phyloP scores from a whole-genome alignment of 2,329 filamentous ascomycete genomes.

The Aureobasidium sp. region DNA sequence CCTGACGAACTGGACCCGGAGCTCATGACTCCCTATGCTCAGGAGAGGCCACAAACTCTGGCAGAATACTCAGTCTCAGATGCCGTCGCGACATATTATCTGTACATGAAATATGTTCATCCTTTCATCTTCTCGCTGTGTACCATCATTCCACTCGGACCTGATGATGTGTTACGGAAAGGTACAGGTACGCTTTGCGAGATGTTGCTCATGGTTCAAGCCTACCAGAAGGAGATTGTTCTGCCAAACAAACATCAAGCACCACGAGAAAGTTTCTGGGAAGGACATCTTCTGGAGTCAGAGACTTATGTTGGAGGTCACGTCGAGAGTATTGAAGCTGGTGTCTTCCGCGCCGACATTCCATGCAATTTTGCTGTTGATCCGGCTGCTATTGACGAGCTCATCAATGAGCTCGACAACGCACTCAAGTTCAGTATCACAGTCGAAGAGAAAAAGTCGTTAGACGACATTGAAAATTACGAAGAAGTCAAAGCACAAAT shows the following conservation, averaged over 20 bases:
- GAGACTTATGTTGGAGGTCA: conserved; percentile 98
- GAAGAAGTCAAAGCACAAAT: conserved; percentile 73
- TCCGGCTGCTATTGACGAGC: conserved; percentile 77
- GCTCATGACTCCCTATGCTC: conserved; percentile 85
- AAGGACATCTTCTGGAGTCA: conserved; percentile 90
- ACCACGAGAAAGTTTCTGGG: conserved; percentile 89
- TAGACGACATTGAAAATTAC: conserved; percentile 47
- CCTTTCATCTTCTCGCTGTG: conserved; percentile 98
- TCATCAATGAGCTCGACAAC: conserved; percentile 76
- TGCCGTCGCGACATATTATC: conserved; percentile 95
- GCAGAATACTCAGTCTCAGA: conserved; percentile 99
- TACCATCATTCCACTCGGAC: conserved; percentile 87
- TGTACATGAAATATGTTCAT: conserved; percentile 99
- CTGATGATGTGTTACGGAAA: conserved; percentile 88
- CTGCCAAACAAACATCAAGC: conserved; percentile 93
- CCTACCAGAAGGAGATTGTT: conserved; percentile 84
- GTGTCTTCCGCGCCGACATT: conserved; percentile 93
- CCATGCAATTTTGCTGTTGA: conserved; percentile 93
- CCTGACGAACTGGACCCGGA: conserved; percentile 96
- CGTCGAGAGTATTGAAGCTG: conserved; percentile 97
- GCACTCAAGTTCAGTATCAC: conserved; percentile 73
- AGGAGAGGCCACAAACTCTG: conserved; percentile 83
- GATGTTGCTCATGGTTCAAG: conserved; percentile 98
- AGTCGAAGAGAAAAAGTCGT: conserved; percentile 47
- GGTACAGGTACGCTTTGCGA: conserved; percentile 98